Evolutionary conservation across 345 rosid genomes (phyloP), one percentile per base, ranked within the genome.

Genomic region (Aquilaria malaccensis): DNA sequence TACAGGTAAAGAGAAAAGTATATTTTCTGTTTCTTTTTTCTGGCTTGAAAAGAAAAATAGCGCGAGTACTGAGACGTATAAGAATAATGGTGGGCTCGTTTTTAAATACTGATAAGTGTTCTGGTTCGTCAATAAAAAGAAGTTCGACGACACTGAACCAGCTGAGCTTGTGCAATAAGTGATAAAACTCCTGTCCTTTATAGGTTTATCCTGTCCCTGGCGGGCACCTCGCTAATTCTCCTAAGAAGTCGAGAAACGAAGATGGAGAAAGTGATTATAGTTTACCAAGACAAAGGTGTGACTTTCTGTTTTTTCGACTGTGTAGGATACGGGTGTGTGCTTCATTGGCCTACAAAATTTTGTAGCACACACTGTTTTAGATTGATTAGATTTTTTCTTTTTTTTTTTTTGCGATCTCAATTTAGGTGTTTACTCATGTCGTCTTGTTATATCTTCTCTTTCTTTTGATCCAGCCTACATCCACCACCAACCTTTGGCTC

Each of bases 401-500:
- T 41, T 63, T 30, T 69, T 56, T 46, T n/a, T 51, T 58, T 13
- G 12, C 3, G 46, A 47, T 62, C n/a, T 51, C 14, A 22, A 56
- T 11, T 53, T 56, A 31, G 51, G 15, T 10, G 51, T 59, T 15
- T 62, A 62, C 37, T 30, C 12, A 45, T 52, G 63, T 56, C 56
- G 53, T 59, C 62, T 1, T 67, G 55, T 67, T 67, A 15, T 68
- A 69, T 43, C 62, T 54, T 76, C 30, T 49, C 63, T 64, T 32
- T 59, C 55, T 65, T 54, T 67, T 15, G 22, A 22, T 22, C 58
- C 75, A 89, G 97, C 45, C 64, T 72, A 58, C 96, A 84, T 71
- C 85, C 90, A 43, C 97, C 95, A n/a, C 96, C 99, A 30, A 90
- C 97, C 56, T 94, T 94, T 82, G 97, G 99, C 65, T 87, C 98